Evolutionary conservation across 2,329 filamentous ascomycete genomes (phyloP).

Genomic region (Parastagonospora nodorum): DNA sequence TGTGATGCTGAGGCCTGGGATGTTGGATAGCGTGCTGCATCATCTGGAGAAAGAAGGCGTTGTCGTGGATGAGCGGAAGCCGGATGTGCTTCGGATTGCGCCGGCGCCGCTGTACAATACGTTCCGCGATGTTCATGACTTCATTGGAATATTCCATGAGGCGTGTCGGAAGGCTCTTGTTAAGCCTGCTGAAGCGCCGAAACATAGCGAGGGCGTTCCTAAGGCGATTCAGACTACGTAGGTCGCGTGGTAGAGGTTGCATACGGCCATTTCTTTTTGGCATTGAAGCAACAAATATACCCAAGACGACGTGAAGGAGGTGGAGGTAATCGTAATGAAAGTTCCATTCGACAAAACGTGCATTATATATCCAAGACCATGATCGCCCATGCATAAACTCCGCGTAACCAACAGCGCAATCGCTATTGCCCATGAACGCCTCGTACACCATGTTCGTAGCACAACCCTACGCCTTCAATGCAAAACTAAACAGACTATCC

Average conservation of each 20-base stretch:
- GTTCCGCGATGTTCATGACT: slow-evolving; percentile 68
- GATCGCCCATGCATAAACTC: not conserved
- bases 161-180: slow-evolving; percentile 51
- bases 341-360: slow-evolving; percentile 3
- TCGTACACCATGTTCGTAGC: not conserved
- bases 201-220: slow-evolving; percentile 4
- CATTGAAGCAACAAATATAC: slow-evolving; percentile 15
- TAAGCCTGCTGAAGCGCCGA: not conserved
- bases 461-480: slow-evolving; percentile 36
- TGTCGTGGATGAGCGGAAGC: slow-evolving; percentile 81
- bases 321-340: slow-evolving; percentile 3
- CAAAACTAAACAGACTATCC: slow-evolving; percentile 79
- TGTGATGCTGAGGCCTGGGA: slow-evolving; percentile 67
- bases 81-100: slow-evolving; percentile 82
- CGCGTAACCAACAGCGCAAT: not conserved
- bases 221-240: slow-evolving; percentile 16
- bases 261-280: slow-evolving; percentile 3
- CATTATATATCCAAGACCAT: slow-evolving; percentile 4
- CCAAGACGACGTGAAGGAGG: slow-evolving; percentile 1
- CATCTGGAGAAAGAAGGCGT: slow-evolving; percentile 71
- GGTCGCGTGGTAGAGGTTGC: not conserved
- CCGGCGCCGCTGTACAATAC: slow-evolving; percentile 85
- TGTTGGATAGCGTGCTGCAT: slow-evolving; percentile 71
- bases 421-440: not conserved
- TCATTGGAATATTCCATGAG: slow-evolving; percentile 54